A percentile compares a stretch with the other conserved stretches of the same genome.
Evolutionary conservation across 2,329 filamentous ascomycete genomes (phyloP).

Genomic region (Helotiales sp.): DNA sequence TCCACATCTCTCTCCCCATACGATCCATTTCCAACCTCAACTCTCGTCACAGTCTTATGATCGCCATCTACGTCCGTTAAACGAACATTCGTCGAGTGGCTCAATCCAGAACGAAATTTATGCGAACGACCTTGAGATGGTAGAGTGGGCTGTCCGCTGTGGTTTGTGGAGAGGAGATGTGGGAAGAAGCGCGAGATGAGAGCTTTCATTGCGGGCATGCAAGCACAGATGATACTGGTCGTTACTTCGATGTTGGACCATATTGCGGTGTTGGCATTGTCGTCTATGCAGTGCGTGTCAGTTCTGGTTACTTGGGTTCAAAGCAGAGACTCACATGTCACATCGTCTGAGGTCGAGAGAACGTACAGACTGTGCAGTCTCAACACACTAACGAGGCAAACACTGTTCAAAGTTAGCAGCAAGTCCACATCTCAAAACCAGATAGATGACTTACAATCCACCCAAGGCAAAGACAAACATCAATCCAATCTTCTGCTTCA

Average conservation of each 20-base stretch:
- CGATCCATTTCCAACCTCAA: not conserved
- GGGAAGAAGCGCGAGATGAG: conserved; percentile 45
- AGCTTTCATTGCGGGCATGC: conserved; percentile 68
- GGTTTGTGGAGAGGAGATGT: conserved; percentile 15
- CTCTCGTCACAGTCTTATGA: conserved; percentile 9
- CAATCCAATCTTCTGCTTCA: conserved; percentile 31
- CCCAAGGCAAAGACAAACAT: conserved; percentile 34
- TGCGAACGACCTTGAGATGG: not conserved
- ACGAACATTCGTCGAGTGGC: not conserved
- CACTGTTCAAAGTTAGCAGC: conserved; percentile 22
- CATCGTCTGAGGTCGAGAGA: conserved; percentile 14
- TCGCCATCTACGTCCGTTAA: not conserved
- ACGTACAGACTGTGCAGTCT: conserved; percentile 28
- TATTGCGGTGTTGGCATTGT: conserved; percentile 40
- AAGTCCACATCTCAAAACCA: not conserved
- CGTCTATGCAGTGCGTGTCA: conserved; percentile 24
- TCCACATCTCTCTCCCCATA: not conserved
- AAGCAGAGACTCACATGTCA: conserved; percentile 21
- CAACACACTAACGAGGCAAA: conserved; percentile 29
- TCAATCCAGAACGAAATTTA: not conserved
- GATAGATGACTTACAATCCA: conserved; percentile 31
- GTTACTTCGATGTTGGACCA: conserved; percentile 44
- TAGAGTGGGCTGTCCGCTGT: not conserved
- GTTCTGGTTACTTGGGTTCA: not conserved
- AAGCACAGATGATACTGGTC: conserved; percentile 54